Evolutionary conservation across 2,329 filamentous ascomycete genomes (phyloP), one percentile per base, ranked within the genome.

Genomic region (Leptographium galeiforme): DNA sequence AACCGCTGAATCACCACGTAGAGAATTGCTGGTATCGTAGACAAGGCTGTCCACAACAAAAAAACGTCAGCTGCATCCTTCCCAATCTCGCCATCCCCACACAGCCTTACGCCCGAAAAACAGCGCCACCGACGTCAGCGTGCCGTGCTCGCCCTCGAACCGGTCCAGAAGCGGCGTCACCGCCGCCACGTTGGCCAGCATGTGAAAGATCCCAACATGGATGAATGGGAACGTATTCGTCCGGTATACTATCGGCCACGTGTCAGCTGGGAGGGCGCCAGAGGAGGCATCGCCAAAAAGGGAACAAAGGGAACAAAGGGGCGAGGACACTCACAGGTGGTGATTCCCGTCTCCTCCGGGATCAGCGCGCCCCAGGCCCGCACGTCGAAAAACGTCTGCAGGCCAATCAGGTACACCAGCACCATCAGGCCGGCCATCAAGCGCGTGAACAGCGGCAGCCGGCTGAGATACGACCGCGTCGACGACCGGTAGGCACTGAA

Each of bases 141-240:
- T 97, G 51, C 93, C 93, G 67, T 94, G 83, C 67, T 96, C 91
- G 57, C 81, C 79, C 71, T 98, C 93, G 68, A 97, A 98, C 57
- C 90, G 81, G 69, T 96, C 91, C 66, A 98, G 72, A 51, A 98
- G 73, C n/a, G 93, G 93, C 41, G 84, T 83, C 57, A 97, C 67
- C 25, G 89, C 87, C 58, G 94, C 51, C 30, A 89, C 67, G 68
- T 97, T 95, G 64, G 94, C 72, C 52, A 90, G 63, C 57, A 84
- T 77, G 68, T 97, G 93, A 61, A 95, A 73, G 65, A 94, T 77
- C 61, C 85, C 85, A 46, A 81, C 68, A 66, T 98, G 93, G 56
- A 96, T 82, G 54, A 98, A 73, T 1, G 90, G 89, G 64, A 89
- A 98, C 0, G 91, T 94, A 65, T 95, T 96, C 39, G 95, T 77